Percentiles rank a stretch among this genome's conserved stretches.
These are phyloP conservation scores for Aaosphaeria pasadenensis DNA, from an alignment of 2,329 filamentous ascomycete genomes.

Conservation along the genomic window DNA sequence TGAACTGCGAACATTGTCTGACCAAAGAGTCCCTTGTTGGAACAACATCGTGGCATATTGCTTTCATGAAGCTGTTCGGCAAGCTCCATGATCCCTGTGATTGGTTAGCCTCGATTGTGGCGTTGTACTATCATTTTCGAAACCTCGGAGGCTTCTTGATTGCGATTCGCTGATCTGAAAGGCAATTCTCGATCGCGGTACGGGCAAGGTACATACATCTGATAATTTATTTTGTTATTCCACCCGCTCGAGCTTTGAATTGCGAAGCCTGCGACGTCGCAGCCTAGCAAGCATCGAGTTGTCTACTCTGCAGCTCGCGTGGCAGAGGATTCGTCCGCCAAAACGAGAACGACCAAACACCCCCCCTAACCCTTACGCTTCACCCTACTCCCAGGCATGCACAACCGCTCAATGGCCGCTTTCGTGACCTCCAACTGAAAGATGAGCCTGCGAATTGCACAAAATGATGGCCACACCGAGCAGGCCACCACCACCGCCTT, in stretches of 20 bases:
- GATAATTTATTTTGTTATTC: no score
- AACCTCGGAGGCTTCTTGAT: not conserved
- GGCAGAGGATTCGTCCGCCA: conserved; percentile 8
- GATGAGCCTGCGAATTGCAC: conserved; percentile 26
- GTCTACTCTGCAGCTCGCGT: conserved; percentile 4
- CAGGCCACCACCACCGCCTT: conserved; percentile 18
- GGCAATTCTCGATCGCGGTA: not conserved
- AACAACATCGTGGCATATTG: no score
- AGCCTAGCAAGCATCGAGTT: not conserved
- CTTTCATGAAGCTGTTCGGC: no score
- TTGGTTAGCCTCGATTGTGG: no score
- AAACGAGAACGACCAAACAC: conserved; percentile 15
- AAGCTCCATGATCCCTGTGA: no score
- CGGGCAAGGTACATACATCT: not conserved
- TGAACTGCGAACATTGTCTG: no score
- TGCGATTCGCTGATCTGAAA: not conserved
- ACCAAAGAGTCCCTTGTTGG: no score
- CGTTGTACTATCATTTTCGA: not conserved
- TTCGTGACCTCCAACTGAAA: conserved; percentile 15
- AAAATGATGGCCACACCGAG: conserved; percentile 22
- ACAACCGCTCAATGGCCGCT: conserved; percentile 25
- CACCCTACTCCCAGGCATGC: conserved; percentile 19
- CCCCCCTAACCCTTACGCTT: conserved; percentile 27
- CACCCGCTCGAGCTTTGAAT: not conserved
- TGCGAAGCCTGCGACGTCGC: conserved; percentile 2